Evolutionary conservation across 2,329 filamentous ascomycete genomes (phyloP), one percentile per base, ranked within the genome.

Genomic region (Chaetothyriales sp.): DNA sequence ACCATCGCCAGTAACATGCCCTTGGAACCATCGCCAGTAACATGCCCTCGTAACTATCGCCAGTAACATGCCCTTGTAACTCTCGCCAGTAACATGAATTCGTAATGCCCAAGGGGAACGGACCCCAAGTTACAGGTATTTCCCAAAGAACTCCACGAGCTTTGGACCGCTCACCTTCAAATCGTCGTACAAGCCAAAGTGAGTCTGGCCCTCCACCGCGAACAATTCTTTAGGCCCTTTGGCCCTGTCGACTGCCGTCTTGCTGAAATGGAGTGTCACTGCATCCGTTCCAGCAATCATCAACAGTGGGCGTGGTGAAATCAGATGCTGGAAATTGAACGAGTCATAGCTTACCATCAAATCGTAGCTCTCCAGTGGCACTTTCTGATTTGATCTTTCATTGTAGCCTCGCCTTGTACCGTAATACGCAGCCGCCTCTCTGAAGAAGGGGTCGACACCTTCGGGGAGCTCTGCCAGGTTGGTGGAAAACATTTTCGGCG

Each of bases 221-320:
- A 51, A 60, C 15, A 64, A 48, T 47, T 64, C 62, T 51, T 64
- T 64, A 2, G 62, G 62, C 51, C 63, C 62, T 29, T 55, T 54
- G 3, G 63, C 62, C 19, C 33, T 40, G 18, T 49, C 56, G 4
- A 64, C 52, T 3, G 48, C 61, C 2, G 50, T 51, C 50, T 62
- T 51, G 44, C 59, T 63, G 48, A 53, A 63, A 33, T 57, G 58
- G n/a, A 52, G 37, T 5, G 63, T 61, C 7, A 54, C 58, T 5
- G 63, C 62, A 7, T 58, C 47, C 6, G 50, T 51, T 2, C 62
- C 63, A 2, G 59, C 54, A 47, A 64, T 63, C 60, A 63, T 61
- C 43, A 64, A 47, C 44, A 63, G 40, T 5, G 63, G 61, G 43
- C 62, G 53, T 7, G 63, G 63, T 9, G 53, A 48, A 43, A 64